A percentile compares a stretch with the other conserved stretches of the same genome.
These are phyloP conservation scores for Potentilla sterilis DNA, from an alignment of 306 rosid species.

Conservation along the genomic window DNA sequence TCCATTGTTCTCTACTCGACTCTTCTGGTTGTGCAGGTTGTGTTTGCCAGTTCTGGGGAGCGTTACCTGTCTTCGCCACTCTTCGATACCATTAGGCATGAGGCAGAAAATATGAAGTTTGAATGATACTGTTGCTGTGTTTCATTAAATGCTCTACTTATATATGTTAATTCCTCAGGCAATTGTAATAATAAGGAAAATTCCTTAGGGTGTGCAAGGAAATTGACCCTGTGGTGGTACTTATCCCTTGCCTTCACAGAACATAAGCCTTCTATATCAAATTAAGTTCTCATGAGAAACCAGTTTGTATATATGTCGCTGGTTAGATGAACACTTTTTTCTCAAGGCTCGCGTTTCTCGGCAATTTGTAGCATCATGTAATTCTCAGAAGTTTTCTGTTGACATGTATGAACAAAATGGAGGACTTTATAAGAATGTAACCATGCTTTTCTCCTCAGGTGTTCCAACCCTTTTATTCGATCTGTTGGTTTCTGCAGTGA, in stretches of 20 bases:
- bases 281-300: not conserved
- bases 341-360: too few relatives aligned
- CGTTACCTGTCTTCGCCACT: constrained; percentile 53
- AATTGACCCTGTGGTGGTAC: not conserved
- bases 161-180: not conserved
- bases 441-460: too few relatives aligned
- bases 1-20: not conserved
- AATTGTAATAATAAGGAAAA: not conserved
- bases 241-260: not conserved
- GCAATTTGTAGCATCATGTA: too few relatives aligned
- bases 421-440: too few relatives aligned
- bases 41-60: constrained; percentile 69
- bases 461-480: too few relatives aligned
- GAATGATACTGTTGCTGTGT: not conserved
- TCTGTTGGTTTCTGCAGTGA: too few relatives aligned
- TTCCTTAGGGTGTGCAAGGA: not conserved
- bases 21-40: constrained; percentile 30
- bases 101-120: constrained; percentile 54
- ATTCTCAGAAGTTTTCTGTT: not conserved
- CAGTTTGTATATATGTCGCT: not conserved
- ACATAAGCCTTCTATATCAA: not conserved
- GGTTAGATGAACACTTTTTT: too few relatives aligned
- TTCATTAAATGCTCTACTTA: not conserved
- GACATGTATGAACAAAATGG: not conserved
- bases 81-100: constrained; percentile 56